Evolutionary conservation across 805 yeast species (phyloP).

Genomic region (Metschnikowia bowlesiae): DNA sequence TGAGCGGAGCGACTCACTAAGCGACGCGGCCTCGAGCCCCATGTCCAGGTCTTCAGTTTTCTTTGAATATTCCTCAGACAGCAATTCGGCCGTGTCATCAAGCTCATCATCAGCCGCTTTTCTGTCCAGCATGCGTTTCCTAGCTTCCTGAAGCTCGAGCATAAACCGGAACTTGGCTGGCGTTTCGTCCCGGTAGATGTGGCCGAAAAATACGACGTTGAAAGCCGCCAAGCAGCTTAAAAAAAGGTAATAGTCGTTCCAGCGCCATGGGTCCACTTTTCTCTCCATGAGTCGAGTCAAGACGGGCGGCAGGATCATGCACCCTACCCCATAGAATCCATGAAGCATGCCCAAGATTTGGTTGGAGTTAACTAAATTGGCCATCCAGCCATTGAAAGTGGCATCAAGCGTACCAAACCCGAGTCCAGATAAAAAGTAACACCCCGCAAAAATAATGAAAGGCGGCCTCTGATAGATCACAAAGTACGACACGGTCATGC

Average conservation of each 20-base stretch:
- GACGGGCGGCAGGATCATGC: slow-evolving; percentile 47
- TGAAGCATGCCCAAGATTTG: slow-evolving; percentile 50
- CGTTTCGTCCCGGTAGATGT: slow-evolving; percentile 39
- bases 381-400: slow-evolving; percentile 50
- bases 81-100: slow-evolving; percentile 10
- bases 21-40: slow-evolving; percentile 14
- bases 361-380: slow-evolving; percentile 43
- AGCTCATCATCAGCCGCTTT: not conserved
- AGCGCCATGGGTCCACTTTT: slow-evolving; percentile 37
- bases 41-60: slow-evolving; percentile 6
- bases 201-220: slow-evolving; percentile 20
- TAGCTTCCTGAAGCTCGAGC: slow-evolving; percentile 11
- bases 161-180: slow-evolving; percentile 39
- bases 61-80: not conserved
- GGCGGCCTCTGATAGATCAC: slow-evolving; percentile 41
- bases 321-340: slow-evolving; percentile 51
- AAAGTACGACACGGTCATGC: slow-evolving; percentile 36
- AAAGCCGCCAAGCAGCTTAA: slow-evolving; percentile 25
- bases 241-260: slow-evolving; percentile 45
- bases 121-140: slow-evolving; percentile 3
- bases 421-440: slow-evolving; percentile 45
- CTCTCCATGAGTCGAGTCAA: slow-evolving; percentile 38
- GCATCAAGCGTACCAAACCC: slow-evolving; percentile 58
- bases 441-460: slow-evolving; percentile 33
- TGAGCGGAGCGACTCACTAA: slow-evolving; percentile 32